A percentile compares a stretch with the other conserved stretches of the same genome.
phyloP scores from a whole-genome alignment of 495 filamentous ascomycete genomes.

The Pyronema domesticum region DNA sequence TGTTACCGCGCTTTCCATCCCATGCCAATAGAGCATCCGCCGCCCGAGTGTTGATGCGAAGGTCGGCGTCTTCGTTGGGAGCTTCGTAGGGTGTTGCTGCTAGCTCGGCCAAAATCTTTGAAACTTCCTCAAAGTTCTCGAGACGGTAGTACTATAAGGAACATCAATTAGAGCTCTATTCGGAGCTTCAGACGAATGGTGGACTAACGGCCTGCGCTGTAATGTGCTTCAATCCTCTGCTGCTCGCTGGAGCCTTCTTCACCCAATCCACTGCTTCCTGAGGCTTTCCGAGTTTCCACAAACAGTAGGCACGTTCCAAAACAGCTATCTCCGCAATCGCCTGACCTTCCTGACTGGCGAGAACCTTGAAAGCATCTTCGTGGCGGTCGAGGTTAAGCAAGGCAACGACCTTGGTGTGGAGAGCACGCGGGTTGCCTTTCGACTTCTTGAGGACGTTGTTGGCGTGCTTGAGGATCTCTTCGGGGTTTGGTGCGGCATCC shows the following conservation, averaged over 20 bases:
- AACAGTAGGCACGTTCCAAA: slow-evolving; percentile 74
- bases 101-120: slow-evolving; percentile 49
- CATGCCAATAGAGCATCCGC: slow-evolving; percentile 75
- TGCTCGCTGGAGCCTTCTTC: slow-evolving; percentile 21
- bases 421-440: slow-evolving; percentile 46
- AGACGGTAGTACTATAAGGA: slow-evolving; percentile 51
- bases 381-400: slow-evolving; percentile 87
- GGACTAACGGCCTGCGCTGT: slow-evolving; percentile 63
- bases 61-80: slow-evolving; percentile 60
- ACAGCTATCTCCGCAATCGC: slow-evolving; percentile 45
- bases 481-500: slow-evolving; percentile 58
- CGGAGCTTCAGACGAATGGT: slow-evolving; percentile 1
- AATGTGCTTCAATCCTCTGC: slow-evolving; percentile 60
- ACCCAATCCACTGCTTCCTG: slow-evolving; percentile 43
- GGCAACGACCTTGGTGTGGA: slow-evolving; percentile 65
- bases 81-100: slow-evolving; percentile 30
- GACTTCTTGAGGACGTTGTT: slow-evolving; percentile 48
- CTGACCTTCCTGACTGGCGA: slow-evolving; percentile 49
- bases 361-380: slow-evolving; percentile 63
- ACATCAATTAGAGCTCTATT: slow-evolving; percentile 2
- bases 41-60: slow-evolving; percentile 69
- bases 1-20: slow-evolving; percentile 34
- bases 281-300: slow-evolving; percentile 73
- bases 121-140: slow-evolving; percentile 61
- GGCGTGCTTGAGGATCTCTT: slow-evolving; percentile 50